A percentile compares a stretch with the other conserved stretches of the same genome.
phyloP scores from a whole-genome alignment of 345 rosid species.

The Dimocarpus longan region DNA sequence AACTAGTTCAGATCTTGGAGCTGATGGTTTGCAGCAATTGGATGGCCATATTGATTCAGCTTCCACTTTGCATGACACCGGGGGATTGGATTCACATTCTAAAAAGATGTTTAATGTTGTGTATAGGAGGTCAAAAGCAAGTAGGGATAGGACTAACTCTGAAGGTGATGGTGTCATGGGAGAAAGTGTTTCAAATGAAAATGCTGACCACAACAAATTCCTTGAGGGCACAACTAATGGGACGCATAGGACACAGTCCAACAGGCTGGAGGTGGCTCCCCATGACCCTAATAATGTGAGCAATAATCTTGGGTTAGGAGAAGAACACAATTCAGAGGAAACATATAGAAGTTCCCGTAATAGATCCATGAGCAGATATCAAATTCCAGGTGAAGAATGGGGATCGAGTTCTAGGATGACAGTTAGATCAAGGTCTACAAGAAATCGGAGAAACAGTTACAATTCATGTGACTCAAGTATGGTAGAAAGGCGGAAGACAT shows the following conservation, averaged over 20 bases:
- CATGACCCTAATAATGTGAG: conserved; percentile 32
- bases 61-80: conserved; percentile 35
- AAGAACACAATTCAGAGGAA: conserved; percentile 42
- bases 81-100: conserved; percentile 39
- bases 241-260: conserved; percentile 36
- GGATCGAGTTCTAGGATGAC: conserved; percentile 66
- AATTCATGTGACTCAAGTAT: conserved; percentile 60
- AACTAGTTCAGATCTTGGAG: conserved; percentile 30
- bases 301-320: conserved; percentile 28
- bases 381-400: conserved; percentile 59
- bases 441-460: conserved; percentile 77
- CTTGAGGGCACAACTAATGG: conserved; percentile 43
- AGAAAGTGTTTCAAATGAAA: conserved; percentile 49
- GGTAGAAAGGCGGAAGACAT: conserved; percentile 50
- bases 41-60: conserved; percentile 39
- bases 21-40: conserved; percentile 35
- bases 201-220: conserved; percentile 33
- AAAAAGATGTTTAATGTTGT: conserved; percentile 76
- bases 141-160: conserved; percentile 44
- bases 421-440: conserved; percentile 73
- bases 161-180: conserved; percentile 41
- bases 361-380: conserved; percentile 36
- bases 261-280: conserved; percentile 35
- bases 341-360: conserved; percentile 15
- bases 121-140: conserved; percentile 71